Evolutionary conservation across 2,329 filamentous ascomycete genomes (phyloP).

Genomic region (Colletotrichum liriopes): DNA sequence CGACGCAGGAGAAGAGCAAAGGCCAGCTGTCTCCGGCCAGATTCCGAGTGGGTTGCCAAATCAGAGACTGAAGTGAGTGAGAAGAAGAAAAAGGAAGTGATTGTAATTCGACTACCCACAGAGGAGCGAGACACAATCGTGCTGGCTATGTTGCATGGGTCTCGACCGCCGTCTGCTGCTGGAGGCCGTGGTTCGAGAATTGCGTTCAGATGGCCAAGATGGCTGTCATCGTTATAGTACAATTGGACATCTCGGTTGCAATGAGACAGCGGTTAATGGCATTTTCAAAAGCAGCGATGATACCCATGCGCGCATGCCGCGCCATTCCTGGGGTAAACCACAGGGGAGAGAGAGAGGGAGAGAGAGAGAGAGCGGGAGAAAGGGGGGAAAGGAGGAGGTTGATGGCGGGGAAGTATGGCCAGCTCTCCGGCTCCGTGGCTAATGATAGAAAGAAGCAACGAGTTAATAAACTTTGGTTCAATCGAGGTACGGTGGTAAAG

Average conservation of each 20-base stretch:
- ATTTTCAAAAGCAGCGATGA: not conserved
- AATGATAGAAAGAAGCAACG: not conserved
- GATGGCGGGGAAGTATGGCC: not conserved
- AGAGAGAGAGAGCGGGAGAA: not conserved
- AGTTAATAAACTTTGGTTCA: not conserved
- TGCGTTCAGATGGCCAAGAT: not conserved
- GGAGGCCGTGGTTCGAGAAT: no score
- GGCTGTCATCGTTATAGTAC: not conserved
- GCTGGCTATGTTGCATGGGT: not conserved
- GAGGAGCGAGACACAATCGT: not conserved
- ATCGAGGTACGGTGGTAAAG: not conserved
- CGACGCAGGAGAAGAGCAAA: not conserved
- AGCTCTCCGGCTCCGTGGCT: not conserved
- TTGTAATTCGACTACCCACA: not conserved
- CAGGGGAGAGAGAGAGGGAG: not conserved
- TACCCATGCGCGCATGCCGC: not conserved
- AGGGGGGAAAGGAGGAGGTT: not conserved
- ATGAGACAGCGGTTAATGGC: not conserved
- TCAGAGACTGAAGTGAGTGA: not conserved
- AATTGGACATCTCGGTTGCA: not conserved
- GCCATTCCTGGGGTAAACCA: not conserved
- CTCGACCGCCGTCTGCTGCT: not conserved
- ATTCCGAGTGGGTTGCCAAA: not conserved
- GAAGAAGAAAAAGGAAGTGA: not conserved
- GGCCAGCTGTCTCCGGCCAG: constrained; percentile 1